These are phyloP conservation scores for Copromyces sp. DNA, from an alignment of 495 filamentous ascomycete genomes.

Conservation along the genomic window DNA sequence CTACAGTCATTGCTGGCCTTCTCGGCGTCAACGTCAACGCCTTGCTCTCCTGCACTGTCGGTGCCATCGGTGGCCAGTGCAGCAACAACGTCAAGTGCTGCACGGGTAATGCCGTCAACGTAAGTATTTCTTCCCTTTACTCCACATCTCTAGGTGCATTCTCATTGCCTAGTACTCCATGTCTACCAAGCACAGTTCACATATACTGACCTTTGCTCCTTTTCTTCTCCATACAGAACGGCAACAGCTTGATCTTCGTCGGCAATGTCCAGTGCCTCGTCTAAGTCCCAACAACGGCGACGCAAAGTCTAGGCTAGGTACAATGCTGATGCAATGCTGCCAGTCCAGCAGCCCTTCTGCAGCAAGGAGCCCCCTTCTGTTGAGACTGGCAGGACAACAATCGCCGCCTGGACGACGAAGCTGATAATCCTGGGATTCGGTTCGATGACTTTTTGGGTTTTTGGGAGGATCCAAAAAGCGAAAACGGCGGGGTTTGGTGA, in stretches of 20 bases:
- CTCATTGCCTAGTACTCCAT: not conserved
- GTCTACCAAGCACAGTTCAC: not conserved
- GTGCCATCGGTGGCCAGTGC: constrained; percentile 2
- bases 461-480: not conserved
- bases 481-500: not conserved
- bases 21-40: not conserved
- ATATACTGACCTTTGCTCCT: not conserved
- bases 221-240: not conserved
- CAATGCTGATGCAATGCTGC: not conserved
- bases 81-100: constrained; percentile 4
- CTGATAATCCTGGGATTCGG: not conserved
- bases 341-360: not conserved
- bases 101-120: not conserved
- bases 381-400: not conserved
- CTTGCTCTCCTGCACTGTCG: not conserved
- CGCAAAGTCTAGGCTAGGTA: not conserved
- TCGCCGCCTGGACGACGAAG: not conserved
- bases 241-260: not conserved
- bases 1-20: not conserved
- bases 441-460: not conserved
- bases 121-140: not conserved
- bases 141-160: not conserved
- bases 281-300: not conserved
- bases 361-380: not conserved
- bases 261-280: not conserved